phyloP scores from a whole-genome alignment of 176 grass and related monocot species.

The Luzula sylvatica region DNA sequence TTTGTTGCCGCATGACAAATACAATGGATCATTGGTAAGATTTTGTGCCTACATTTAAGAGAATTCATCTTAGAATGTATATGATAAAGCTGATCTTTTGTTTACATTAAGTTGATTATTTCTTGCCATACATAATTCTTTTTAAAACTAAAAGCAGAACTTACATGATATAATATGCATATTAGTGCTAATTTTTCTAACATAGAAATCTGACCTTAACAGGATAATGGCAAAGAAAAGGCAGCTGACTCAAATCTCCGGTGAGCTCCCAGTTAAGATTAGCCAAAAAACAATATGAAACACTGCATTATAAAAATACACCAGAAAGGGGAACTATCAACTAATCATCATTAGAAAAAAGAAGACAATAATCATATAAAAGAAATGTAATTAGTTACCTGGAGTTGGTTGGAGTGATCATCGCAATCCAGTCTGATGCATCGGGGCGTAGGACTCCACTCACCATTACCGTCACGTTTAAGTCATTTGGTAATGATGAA shows the following conservation, averaged over 20 bases:
- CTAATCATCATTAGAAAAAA: not conserved
- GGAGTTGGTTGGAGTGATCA: conserved; percentile 67
- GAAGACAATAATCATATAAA: no score
- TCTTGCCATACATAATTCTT: no score
- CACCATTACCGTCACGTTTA: conserved; percentile 44
- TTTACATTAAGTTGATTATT: no score
- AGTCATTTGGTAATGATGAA: conserved; percentile 37
- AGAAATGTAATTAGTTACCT: conserved; percentile 15
- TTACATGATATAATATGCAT: no score
- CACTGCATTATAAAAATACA: conserved; percentile 14
- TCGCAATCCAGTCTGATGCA: conserved; percentile 46
- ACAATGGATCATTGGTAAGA: conserved; percentile 33
- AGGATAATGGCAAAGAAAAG: conserved; percentile 64
- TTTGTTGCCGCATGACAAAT: conserved; percentile 24
- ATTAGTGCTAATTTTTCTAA: no score
- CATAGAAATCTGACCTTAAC: conserved; percentile 49
- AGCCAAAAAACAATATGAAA: conserved; percentile 25
- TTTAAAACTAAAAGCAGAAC: no score
- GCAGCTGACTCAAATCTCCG: conserved; percentile 39
- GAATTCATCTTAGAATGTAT: no score
- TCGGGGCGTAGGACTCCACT: conserved; percentile 28
- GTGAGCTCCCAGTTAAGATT: conserved; percentile 29
- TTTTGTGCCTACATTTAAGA: conserved; percentile 35
- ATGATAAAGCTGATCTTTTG: no score
- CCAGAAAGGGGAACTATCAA: not conserved